Percentiles rank a stretch among this genome's conserved stretches.
Conservation (phyloP, 2,329 filamentous ascomycete species). For the Fusarium albosuccineum region DNA sequence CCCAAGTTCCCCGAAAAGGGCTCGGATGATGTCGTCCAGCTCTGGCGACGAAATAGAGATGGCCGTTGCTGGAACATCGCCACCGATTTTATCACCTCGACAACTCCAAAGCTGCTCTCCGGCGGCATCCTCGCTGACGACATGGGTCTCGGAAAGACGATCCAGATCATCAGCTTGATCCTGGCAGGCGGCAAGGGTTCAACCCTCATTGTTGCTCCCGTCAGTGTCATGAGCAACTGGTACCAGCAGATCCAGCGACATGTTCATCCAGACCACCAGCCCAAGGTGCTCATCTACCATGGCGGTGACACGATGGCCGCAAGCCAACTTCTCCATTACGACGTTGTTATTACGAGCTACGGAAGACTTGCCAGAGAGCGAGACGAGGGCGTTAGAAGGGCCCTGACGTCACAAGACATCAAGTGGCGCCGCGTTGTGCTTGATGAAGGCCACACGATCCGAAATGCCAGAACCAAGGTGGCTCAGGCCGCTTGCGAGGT, state of each 20-base stretch:
- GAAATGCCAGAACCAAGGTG: constrained; percentile 80
- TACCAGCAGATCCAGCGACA: constrained; percentile 82
- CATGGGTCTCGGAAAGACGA: constrained; percentile 92
- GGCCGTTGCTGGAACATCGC: constrained; percentile 72
- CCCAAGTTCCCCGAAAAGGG: constrained; percentile 72
- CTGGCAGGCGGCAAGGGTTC: constrained; percentile 68
- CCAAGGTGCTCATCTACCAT: constrained; percentile 81
- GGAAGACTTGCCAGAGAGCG: constrained; percentile 79
- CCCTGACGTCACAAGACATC: constrained; percentile 56
- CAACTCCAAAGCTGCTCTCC: constrained; percentile 74
- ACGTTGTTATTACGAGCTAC: constrained; percentile 88
- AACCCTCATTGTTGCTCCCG: constrained; percentile 84
- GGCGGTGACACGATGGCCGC: constrained; percentile 70
- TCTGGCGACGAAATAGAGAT: constrained; percentile 75
- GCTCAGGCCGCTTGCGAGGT: constrained; percentile 77
- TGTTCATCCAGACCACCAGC: constrained; percentile 71
- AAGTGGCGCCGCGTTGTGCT: constrained; percentile 84
- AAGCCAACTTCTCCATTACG: constrained; percentile 72
- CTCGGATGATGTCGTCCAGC: constrained; percentile 74
- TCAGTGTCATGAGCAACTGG: constrained; percentile 94
- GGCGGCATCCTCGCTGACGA: constrained; percentile 90
- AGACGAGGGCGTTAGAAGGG: constrained; percentile 57
- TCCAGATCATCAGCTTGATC: constrained; percentile 86
- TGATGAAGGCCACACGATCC: constrained; percentile 86
- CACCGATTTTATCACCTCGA: constrained; percentile 70